Evolutionary conservation across 169 alveolate species (phyloP).

Genomic region (Plasmodium cynomolgi): DNA sequence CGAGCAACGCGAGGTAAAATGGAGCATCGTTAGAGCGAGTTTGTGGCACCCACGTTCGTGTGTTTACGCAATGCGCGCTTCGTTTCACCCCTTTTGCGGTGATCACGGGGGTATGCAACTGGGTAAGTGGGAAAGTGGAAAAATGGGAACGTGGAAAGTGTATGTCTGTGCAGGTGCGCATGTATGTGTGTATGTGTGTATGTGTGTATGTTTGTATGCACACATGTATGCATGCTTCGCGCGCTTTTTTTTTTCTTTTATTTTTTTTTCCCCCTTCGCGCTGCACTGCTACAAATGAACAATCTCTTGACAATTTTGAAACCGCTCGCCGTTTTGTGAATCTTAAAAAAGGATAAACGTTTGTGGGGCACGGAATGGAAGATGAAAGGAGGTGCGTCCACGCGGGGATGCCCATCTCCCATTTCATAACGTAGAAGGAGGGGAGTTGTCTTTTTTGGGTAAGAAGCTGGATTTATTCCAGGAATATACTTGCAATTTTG

Average conservation of each 20-base stretch:
- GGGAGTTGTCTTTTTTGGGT: background rate
- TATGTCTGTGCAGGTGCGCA: background rate
- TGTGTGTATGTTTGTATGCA: background rate
- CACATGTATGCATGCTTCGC: background rate
- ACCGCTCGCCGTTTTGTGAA: background rate
- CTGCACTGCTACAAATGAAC: slow-evolving; percentile 4
- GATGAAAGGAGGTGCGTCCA: background rate
- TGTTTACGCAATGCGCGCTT: background rate
- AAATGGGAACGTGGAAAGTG: too few relatives aligned
- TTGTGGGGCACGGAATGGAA: background rate
- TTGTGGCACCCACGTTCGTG: background rate
- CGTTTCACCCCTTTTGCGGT: background rate
- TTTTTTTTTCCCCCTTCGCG: background rate
- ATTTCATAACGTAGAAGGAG: background rate
- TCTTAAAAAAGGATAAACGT: background rate
- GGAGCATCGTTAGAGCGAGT: background rate
- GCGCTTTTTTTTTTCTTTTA: background rate
- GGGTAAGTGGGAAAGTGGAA: background rate
- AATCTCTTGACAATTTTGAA: slow-evolving; percentile 12
- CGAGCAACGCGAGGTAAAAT: background rate
- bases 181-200: background rate
- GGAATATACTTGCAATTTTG: background rate
- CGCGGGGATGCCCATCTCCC: background rate
- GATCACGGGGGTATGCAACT: background rate
- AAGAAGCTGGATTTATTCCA: background rate